Conservation (phyloP, 2,329 filamentous ascomycete genomes). For the Paraphaeosphaeria sporulosa region DNA sequence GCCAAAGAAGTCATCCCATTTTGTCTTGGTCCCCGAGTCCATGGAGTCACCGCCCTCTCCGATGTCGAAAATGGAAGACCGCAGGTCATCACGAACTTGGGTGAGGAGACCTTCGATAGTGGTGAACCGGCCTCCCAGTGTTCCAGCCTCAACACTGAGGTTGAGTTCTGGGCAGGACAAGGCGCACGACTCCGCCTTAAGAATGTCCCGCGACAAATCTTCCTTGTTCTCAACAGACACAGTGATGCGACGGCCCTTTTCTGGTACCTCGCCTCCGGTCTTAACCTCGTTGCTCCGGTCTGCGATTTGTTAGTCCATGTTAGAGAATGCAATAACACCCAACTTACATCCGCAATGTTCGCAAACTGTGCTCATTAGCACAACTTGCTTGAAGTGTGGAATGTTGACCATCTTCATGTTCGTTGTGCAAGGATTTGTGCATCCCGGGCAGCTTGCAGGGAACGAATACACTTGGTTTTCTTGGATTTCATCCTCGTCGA, state of each 20-base stretch:
- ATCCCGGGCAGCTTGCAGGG: constrained; percentile 90
- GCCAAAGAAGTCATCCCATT: constrained; percentile 84
- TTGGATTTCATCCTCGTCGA: constrained; percentile 74
- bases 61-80: constrained; percentile 83
- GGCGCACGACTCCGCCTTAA: constrained; percentile 93
- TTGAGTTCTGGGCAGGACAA: constrained; percentile 87
- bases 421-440: constrained; percentile 82
- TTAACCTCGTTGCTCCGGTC: constrained; percentile 96
- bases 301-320: constrained; percentile 24
- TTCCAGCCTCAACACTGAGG: constrained; percentile 89
- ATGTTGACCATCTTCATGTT: constrained; percentile 99
- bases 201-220: constrained; percentile 89
- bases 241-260: constrained; percentile 82
- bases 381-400: constrained; percentile 96
- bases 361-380: constrained; percentile 94
- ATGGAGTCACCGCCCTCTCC: constrained; percentile 85
- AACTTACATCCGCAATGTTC: constrained; percentile 77
- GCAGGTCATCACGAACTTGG: constrained; percentile 89
- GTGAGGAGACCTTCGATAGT: constrained; percentile 94
- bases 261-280: constrained; percentile 91
- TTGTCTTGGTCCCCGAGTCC: constrained; percentile 66
- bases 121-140: constrained; percentile 93
- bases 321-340: not conserved
- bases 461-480: constrained; percentile 94
- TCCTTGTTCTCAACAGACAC: constrained; percentile 72